Evolutionary conservation across 2,329 filamentous ascomycete species (phyloP).

Genomic region (Ophiostoma fasciatum): DNA sequence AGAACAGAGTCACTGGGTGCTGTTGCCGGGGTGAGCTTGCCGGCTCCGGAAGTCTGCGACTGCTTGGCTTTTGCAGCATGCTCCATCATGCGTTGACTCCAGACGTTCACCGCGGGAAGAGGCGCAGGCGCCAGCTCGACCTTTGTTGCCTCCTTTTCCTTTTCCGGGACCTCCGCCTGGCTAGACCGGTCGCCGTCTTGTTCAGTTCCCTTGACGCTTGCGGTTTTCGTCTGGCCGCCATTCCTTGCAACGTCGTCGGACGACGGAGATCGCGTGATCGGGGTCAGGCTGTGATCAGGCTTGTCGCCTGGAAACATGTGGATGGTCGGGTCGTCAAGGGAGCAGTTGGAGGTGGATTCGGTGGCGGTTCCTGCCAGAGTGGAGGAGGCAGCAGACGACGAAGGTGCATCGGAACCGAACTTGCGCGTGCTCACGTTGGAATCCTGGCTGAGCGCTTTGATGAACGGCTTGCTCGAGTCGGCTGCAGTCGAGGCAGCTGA

Average conservation of each 20-base stretch:
- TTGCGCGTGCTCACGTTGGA: too few species aligned
- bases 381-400: conserved; percentile 14
- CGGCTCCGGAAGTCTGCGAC: conserved; percentile 9
- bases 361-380: conserved; percentile 21
- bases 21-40: not conserved
- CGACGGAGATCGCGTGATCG: not conserved
- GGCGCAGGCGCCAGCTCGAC: conserved; percentile 65
- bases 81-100: conserved; percentile 65
- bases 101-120: conserved; percentile 72
- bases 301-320: conserved; percentile 39
- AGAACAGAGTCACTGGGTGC: conserved; percentile 4
- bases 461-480: conserved; percentile 2
- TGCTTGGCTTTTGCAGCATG: conserved; percentile 37
- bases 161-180: conserved; percentile 36
- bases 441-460: not conserved
- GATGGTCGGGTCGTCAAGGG: conserved; percentile 22
- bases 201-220: too few species aligned
- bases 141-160: conserved; percentile 44
- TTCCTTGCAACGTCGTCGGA: conserved; percentile 46
- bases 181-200: conserved; percentile 46
- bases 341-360: conserved; percentile 9
- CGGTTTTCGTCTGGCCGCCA: conserved; percentile 40
- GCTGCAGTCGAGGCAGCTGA: not conserved
- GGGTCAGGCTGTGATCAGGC: not conserved
- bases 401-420: too few species aligned